Percentiles rank a stretch among this genome's conserved stretches.
These are phyloP conservation scores for Phytophthora hibernalis DNA, from an alignment of 352 stramenopile genomes.

Conservation along the genomic window DNA sequence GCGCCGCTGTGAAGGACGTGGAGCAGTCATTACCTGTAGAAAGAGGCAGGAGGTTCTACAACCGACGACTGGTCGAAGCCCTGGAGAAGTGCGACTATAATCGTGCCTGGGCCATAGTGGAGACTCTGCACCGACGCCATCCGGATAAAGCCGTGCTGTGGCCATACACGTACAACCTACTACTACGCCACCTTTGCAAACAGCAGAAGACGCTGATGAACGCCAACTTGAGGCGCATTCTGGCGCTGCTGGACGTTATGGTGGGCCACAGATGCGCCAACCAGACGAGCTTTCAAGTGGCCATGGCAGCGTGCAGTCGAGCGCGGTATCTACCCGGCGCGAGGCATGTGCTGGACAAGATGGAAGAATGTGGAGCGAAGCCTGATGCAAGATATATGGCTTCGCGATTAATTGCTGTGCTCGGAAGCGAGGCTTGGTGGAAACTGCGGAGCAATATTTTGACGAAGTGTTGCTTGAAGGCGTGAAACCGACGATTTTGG, in stretches of 20 bases:
- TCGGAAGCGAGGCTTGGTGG: slow-evolving; percentile 40
- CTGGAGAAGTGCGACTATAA: slow-evolving; percentile 41
- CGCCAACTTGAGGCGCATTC: slow-evolving; percentile 46
- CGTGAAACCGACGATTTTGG: slow-evolving; percentile 50
- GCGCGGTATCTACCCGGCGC: slow-evolving; percentile 47
- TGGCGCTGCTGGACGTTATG: slow-evolving; percentile 66
- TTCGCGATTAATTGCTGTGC: slow-evolving; percentile 77
- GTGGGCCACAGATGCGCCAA: slow-evolving; percentile 43
- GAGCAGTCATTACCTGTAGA: slow-evolving; percentile 25
- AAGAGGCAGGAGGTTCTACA: slow-evolving; percentile 56
- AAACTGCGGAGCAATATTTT: slow-evolving; percentile 50
- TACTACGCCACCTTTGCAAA: slow-evolving; percentile 61
- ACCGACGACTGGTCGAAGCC: slow-evolving; percentile 41
- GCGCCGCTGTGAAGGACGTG: slow-evolving; percentile 20
- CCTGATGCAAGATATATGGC: slow-evolving; percentile 56
- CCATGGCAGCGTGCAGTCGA: slow-evolving; percentile 71
- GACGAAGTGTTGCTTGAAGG: slow-evolving; percentile 47
- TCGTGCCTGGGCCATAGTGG: slow-evolving; percentile 38
- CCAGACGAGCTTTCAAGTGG: slow-evolving; percentile 69
- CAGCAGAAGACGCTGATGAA: slow-evolving; percentile 42
- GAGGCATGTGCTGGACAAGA: slow-evolving; percentile 49
- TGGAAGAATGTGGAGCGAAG: slow-evolving; percentile 37
- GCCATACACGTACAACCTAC: slow-evolving; percentile 59
- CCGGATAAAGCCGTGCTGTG: slow-evolving; percentile 39
- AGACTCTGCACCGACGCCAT: slow-evolving; percentile 32